phyloP scores from a whole-genome alignment of 2,329 filamentous ascomycete species.

The Arthrobotrys sinensis region DNA sequence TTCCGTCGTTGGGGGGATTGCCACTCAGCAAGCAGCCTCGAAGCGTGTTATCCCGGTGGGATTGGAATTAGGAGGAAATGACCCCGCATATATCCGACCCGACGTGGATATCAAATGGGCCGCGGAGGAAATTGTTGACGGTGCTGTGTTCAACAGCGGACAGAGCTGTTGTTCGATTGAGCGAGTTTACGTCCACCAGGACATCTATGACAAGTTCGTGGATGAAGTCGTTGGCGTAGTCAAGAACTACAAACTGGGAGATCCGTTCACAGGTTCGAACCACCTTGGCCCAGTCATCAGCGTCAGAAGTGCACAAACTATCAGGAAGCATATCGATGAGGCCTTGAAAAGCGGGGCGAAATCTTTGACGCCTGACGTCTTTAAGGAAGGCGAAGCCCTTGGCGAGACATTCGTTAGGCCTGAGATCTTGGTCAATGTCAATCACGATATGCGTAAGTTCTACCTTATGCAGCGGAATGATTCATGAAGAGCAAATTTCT shows the following conservation, averaged over 20 bases:
- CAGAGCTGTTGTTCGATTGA: constrained; percentile 97
- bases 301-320: constrained; percentile 73
- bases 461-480: background rate
- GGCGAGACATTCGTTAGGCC: constrained; percentile 79
- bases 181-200: constrained; percentile 89
- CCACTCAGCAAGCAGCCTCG: constrained; percentile 86
- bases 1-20: constrained; percentile 87
- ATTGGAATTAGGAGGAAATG: constrained; percentile 93
- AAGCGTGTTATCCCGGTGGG: constrained; percentile 88
- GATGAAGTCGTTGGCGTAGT: constrained; percentile 84
- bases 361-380: constrained; percentile 80
- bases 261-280: constrained; percentile 78
- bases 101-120: constrained; percentile 94
- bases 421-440: constrained; percentile 83
- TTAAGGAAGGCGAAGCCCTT: constrained; percentile 62
- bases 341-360: constrained; percentile 86
- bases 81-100: constrained; percentile 87
- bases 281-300: constrained; percentile 84
- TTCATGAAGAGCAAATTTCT: background rate
- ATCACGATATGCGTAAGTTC: constrained; percentile 71
- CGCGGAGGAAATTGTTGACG: constrained; percentile 94
- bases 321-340: constrained; percentile 84
- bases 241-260: constrained; percentile 75
- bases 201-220: constrained; percentile 86
- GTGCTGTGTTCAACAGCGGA: constrained; percentile 97